Base-by-base conservation (phyloP, 78 protist genomes). In the Anaeramoeba flamelloides region DNA sequence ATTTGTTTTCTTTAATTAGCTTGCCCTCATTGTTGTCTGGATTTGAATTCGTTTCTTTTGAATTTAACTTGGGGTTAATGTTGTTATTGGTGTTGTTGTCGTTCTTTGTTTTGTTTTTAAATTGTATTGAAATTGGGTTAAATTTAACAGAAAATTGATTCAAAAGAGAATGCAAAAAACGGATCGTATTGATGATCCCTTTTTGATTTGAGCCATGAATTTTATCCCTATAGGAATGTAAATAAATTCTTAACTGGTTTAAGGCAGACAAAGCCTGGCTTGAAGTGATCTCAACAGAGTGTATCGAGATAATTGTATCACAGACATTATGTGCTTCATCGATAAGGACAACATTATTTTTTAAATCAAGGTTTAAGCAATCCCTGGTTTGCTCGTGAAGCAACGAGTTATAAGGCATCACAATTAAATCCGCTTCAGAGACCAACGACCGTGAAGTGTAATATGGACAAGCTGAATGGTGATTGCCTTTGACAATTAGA, bases 251-350 rank as follows among this genome's bases (percentile, higher is more conserved):
- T 26, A 89, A 83, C 78, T 81, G 83, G 3, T 79, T 1, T 1
- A 86, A 40, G 8, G 34, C 79, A 4, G 1, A 1, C 17, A 38
- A 31, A 37, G 39, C 38, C 79, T 12, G 40, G 82, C 31, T 31
- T 0, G 8, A 53, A 53, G 34, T 53, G 17, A 53, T 53, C 8
- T 26, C 3, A 36, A 82, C 88, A n/a, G 80, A 37, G 74, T 89
- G 81, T 40, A 77, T 31, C 4, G 2, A 34, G 75, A 40, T 88
- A 75, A 89, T 39, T 22, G 93, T 69, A 12, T 90, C 93, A 38
- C 83, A 0, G 22, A 90, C 12, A 82, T 90, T 90, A 84, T 90
- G 93, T 22, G 88, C 89, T 74, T 90, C 93, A 79, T 90, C 93
- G 3, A 90, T 0, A 32, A 90, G 32, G 4, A 90, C 87, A 41